Evolutionary conservation across 805 yeast species (phyloP), one percentile per base, ranked within the genome.

Genomic region (Schwanniomyces pseudopolymorphus): DNA sequence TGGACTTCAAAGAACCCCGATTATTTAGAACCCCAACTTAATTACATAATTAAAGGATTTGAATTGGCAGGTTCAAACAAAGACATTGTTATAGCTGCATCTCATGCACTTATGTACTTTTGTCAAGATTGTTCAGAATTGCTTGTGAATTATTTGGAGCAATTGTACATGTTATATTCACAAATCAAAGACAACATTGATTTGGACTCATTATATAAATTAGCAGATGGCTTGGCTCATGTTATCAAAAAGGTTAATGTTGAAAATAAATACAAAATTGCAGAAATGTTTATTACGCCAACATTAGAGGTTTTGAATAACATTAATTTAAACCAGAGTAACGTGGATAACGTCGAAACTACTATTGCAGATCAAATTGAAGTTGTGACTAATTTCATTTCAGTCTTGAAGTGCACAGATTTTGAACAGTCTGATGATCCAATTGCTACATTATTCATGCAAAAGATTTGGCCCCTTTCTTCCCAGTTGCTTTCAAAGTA

Each of bases 1-100:
- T 94, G 99, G 97, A 89, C 98, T 0, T 73, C 90, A 3, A 78
- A 81, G 54, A 95, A 94, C 66, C 90, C 96, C 4, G 85, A 87
- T 50, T 85, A 75, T 56, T 72, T 95, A 49, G 94, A 88, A 64
- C 78, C 83, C 40, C 96, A 91, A 64, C 75, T 94, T 47, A 83
- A 85, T 51, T 94, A 90, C 63, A 89, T 95, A 52, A 85, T 85
- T 46, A 76, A 74, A 49, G 96, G 97, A 0, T 86, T 89, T 57
- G 56, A 47, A 54, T 28, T 52, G 9, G 56, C 50, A 9, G 69
- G 73, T 46, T 37, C 43, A 1, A 59, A 55, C 33, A 60, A 60
- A 35, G 83, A 80, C 37, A 85, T 88, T 25, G 73, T 85, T 20
- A 79, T 85, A 22, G 97, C 99, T 1, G 89, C 97, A 0, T 85